Evolutionary conservation across 2,329 filamentous ascomycete species (phyloP), one percentile per base, ranked within the genome.

Genomic region (Kalmusia sp.): DNA sequence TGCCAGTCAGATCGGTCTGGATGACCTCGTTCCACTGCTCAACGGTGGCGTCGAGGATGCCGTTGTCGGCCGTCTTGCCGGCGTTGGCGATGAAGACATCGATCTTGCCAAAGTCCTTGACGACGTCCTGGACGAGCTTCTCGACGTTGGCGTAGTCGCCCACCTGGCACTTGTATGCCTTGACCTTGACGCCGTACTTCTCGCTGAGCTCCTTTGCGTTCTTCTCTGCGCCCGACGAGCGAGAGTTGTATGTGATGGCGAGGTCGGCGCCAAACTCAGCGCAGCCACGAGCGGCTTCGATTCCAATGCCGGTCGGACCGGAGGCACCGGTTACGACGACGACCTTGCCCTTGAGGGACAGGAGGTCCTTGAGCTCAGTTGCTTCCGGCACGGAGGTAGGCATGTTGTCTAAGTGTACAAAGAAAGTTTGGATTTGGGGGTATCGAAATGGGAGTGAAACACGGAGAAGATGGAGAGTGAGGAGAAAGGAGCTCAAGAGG

Each of bases 1-100:
- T 88, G 11, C 92, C 93, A n/a, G 87, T 95, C 63, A 96, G 82
- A 76, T 97, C 96, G 68, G 93, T 88, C 65, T 89, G 84, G 74
- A 96, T 82, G 80, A 96, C 91, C 74, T 87, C 84, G 71, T 92
- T 86, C 70, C 86, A 86, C 70, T 91, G 89, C 68, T 88, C 82
- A 19, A 89, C 85, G 21, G 85, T 83, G 69, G 85, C 86, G 58
- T 91, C 88, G 43, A 91, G 79, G 68, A 91, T 82, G 52, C 88
- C 88, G 50, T 77, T 79, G 76, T 88, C 82, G 62, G 88, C 87
- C 5, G 89, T 90, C 56, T 85, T 84, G 51, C 89, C 89, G 17
- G 89, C 88, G 73, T 89, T 89, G 75, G 86, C 86, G 60, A 88
- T 83, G 75, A 88, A 87, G 64, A 82, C 83, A 66, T 88, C 85